A percentile compares a stretch with the other conserved stretches of the same genome.
phyloP scores from a whole-genome alignment of 108 stramenopile genomes.

The Fragilaria crotonensis region DNA sequence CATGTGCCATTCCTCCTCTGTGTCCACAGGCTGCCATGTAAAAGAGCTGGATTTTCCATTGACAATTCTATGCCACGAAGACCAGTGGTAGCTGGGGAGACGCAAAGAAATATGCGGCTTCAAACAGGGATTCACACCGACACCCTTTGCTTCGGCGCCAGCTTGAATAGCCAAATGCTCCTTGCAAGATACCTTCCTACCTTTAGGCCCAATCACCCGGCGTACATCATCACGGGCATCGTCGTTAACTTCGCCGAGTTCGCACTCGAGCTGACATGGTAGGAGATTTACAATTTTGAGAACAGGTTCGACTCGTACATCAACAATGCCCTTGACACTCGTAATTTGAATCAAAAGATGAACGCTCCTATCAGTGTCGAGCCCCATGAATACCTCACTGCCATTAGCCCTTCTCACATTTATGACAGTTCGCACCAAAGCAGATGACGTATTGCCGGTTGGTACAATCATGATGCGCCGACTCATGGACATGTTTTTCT shows the following conservation, averaged over 20 bases:
- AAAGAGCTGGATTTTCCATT: constrained; percentile 39
- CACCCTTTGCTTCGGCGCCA: constrained; percentile 50
- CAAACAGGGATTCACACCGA: constrained; percentile 54
- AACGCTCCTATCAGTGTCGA: constrained; percentile 30
- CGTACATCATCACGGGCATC: constrained; percentile 15
- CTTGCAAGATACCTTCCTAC: constrained; percentile 18
- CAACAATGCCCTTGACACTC: constrained; percentile 37
- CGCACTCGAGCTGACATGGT: constrained; percentile 67
- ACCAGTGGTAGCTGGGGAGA: constrained; percentile 73
- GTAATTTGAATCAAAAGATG: constrained; percentile 49
- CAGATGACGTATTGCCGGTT: constrained; percentile 44
- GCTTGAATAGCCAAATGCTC: constrained; percentile 32
- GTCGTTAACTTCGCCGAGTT: constrained; percentile 49
- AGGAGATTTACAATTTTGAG: constrained; percentile 58
- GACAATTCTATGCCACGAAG: constrained; percentile 61
- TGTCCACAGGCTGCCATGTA: constrained; percentile 61
- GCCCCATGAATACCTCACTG: constrained; percentile 12
- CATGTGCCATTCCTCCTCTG: constrained; percentile 44
- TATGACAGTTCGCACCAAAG: constrained; percentile 40
- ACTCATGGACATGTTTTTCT: constrained; percentile 26
- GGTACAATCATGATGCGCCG: constrained; percentile 61
- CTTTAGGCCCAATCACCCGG: constrained; percentile 27
- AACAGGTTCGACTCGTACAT: constrained; percentile 50
- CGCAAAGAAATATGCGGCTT: constrained; percentile 67
- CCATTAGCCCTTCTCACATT: constrained; percentile 8